Evolutionary conservation across 352 stramenopile species (phyloP).

Genomic region (Achlya hypogyna): DNA sequence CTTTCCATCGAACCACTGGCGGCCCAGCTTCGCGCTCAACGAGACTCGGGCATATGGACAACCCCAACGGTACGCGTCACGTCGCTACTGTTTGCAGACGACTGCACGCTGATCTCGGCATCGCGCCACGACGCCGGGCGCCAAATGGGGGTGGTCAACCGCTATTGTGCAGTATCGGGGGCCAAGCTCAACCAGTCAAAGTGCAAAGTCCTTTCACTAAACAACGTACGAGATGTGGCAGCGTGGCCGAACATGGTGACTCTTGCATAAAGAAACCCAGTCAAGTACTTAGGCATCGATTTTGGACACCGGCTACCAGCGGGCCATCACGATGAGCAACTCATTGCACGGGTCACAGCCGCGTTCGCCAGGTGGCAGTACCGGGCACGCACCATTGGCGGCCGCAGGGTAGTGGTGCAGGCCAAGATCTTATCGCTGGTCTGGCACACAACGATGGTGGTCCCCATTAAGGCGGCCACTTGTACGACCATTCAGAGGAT

Average conservation of each 20-base stretch:
- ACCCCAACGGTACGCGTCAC: background rate
- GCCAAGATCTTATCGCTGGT: background rate
- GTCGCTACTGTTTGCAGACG: conserved; percentile 11
- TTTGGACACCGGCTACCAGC: background rate
- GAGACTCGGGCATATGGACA: background rate
- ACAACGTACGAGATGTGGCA: background rate
- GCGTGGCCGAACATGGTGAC: background rate
- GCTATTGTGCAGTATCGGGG: background rate
- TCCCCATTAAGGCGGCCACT: background rate
- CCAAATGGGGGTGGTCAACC: background rate
- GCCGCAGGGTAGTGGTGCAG: background rate
- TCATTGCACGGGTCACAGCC: background rate
- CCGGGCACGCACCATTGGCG: background rate
- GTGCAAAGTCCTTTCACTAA: background rate
- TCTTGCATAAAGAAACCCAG: too few relatives aligned
- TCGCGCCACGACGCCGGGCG: background rate
- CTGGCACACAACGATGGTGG: background rate
- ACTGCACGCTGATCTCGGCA: background rate
- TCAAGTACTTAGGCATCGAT: background rate
- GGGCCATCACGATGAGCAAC: background rate
- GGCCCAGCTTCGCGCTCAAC: background rate
- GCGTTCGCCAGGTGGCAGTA: background rate
- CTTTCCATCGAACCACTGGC: background rate
- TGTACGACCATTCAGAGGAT: background rate
- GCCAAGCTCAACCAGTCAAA: background rate